A percentile compares a stretch with the other conserved stretches of the same genome.
These are phyloP conservation scores for Aureobasidium sp. DNA, from an alignment of 2,329 filamentous ascomycete species.

Conservation along the genomic window DNA sequence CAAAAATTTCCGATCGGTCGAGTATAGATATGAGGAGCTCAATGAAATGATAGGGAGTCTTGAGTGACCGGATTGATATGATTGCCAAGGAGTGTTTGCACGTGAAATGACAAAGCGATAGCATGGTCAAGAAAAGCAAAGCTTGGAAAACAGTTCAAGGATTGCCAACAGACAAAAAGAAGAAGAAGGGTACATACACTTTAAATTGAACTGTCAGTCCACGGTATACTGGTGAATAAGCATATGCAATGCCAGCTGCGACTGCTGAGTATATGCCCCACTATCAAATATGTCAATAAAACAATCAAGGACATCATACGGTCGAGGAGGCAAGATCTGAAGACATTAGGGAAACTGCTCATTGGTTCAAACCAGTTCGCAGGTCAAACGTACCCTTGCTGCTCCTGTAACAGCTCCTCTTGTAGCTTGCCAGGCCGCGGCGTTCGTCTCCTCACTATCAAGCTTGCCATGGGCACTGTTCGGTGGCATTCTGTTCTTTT, in stretches of 20 bases:
- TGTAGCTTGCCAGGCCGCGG: slow-evolving; percentile 64
- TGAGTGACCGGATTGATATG: no score
- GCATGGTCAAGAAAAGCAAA: no score
- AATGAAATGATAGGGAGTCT: no score
- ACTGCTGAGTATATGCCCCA: slow-evolving; percentile 63
- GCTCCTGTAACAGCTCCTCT: slow-evolving; percentile 61
- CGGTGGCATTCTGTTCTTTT: slow-evolving; percentile 1
- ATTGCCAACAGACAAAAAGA: no score
- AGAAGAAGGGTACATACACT: slow-evolving; percentile 47
- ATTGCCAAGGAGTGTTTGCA: no score
- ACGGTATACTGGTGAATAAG: slow-evolving; percentile 64
- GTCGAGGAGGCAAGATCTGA: background rate
- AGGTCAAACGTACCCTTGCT: slow-evolving; percentile 46
- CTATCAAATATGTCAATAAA: slow-evolving; percentile 26
- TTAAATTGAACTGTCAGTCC: slow-evolving; percentile 69
- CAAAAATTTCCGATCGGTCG: no score
- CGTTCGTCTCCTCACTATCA: slow-evolving; percentile 58
- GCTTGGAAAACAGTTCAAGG: slow-evolving; percentile 17
- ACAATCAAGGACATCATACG: background rate
- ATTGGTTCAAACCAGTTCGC: background rate
- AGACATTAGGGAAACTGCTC: background rate
- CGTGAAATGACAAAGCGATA: no score
- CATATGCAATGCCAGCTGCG: slow-evolving; percentile 55
- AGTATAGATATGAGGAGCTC: no score
- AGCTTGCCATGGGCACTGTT: slow-evolving; percentile 45